Conservation (phyloP, 495 filamentous ascomycete species). For the Penicillium coffeae region DNA sequence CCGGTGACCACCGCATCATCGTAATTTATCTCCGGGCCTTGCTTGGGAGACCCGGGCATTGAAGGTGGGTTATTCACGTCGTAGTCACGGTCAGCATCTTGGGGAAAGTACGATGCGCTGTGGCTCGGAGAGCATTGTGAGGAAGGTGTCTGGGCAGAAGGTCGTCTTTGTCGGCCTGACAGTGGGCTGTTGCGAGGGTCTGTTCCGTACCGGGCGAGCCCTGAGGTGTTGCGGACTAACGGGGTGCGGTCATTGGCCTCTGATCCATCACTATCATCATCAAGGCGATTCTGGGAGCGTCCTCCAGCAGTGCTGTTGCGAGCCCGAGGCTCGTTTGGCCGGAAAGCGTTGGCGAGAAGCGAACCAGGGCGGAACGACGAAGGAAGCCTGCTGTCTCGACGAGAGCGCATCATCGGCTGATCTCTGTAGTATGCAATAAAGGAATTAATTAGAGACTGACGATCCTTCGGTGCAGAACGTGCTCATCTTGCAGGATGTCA, state of each 20-base stretch:
- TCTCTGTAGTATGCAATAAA: constrained; percentile 47
- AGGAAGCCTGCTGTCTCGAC: constrained; percentile 56
- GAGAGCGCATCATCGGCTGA: constrained; percentile 65
- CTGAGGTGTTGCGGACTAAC: constrained; percentile 30
- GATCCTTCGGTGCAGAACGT: not conserved
- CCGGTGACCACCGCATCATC: constrained; percentile 73
- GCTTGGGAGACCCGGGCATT: constrained; percentile 69
- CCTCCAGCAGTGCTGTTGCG: constrained; percentile 26
- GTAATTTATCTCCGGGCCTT: constrained; percentile 60
- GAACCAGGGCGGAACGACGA: constrained; percentile 47
- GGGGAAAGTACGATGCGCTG: constrained; percentile 26
- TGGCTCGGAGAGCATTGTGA: constrained; percentile 34
- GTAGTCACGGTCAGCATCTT: constrained; percentile 47
- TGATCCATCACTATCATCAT: constrained; percentile 51
- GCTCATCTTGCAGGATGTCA: not conserved
- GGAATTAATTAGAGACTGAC: not conserved
- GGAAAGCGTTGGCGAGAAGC: constrained; percentile 23
- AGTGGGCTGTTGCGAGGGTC: constrained; percentile 30
- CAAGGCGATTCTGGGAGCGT: constrained; percentile 23
- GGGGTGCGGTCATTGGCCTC: constrained; percentile 41
- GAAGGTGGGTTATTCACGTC: constrained; percentile 98
- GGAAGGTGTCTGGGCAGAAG: constrained; percentile 28
- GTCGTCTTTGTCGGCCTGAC: constrained; percentile 24
- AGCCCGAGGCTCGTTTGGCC: constrained; percentile 19
- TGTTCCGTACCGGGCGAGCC: constrained; percentile 36